Conservation (phyloP, 2,329 filamentous ascomycete species). For the Sclerotinia spermophila region DNA sequence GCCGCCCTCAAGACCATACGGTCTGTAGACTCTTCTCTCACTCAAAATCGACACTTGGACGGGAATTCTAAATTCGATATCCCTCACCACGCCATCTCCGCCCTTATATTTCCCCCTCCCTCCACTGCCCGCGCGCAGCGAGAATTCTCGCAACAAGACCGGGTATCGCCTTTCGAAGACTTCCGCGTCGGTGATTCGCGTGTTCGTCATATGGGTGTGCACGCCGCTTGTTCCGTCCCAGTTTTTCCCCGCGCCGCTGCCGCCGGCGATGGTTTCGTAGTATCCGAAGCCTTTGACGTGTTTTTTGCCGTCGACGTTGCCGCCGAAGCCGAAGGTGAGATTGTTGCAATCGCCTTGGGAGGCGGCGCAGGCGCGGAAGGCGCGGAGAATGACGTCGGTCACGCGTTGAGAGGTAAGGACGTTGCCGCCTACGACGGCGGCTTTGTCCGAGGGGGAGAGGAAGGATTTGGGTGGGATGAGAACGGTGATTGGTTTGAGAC, state of each 20-base stretch:
- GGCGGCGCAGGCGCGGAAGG: conserved; percentile 75
- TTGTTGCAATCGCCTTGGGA: conserved; percentile 81
- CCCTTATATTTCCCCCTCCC: conserved; percentile 63
- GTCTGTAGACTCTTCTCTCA: conserved; percentile 70
- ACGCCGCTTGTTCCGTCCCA: conserved; percentile 73
- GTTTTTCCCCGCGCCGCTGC: conserved; percentile 65
- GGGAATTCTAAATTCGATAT: conserved; percentile 77
- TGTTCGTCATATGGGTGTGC: conserved; percentile 82
- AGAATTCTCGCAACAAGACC: conserved; percentile 67
- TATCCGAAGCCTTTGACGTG: conserved; percentile 78
- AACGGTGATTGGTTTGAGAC: conserved; percentile 71
- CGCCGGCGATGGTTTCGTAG: conserved; percentile 81
- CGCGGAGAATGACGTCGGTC: conserved; percentile 77
- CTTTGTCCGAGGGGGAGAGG: conserved; percentile 69
- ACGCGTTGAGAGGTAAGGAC: conserved; percentile 77
- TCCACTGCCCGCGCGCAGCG: conserved; percentile 57
- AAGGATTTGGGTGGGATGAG: conserved; percentile 68
- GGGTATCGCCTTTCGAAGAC: conserved; percentile 74
- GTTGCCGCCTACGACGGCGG: conserved; percentile 80
- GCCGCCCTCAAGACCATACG: conserved; percentile 81
- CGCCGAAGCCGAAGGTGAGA: conserved; percentile 78
- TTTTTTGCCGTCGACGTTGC: conserved; percentile 55
- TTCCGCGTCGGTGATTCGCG: conserved; percentile 75
- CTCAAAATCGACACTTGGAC: conserved; percentile 76
- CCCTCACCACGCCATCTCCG: conserved; percentile 70